phyloP scores from a whole-genome alignment of 768 basidiomycete species.

The Mycena floridula region DNA sequence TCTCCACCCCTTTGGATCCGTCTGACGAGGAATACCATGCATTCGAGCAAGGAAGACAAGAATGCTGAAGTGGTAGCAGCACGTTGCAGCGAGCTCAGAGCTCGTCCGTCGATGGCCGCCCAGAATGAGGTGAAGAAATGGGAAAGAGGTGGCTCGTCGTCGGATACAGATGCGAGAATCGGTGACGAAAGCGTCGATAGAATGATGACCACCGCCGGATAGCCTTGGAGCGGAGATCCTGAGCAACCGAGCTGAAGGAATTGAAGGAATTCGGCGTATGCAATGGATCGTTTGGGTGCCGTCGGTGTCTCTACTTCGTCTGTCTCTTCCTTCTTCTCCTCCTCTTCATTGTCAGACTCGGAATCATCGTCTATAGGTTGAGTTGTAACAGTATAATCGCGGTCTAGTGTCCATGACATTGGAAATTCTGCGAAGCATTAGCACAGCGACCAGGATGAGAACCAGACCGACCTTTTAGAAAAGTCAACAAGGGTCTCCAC shows the following conservation, averaged over 20 bases:
- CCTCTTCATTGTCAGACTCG: conserved; percentile 29
- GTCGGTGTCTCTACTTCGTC: not conserved
- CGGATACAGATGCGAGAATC: conserved; percentile 33
- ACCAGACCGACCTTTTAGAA: conserved; percentile 53
- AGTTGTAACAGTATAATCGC: conserved; percentile 28
- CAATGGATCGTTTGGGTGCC: conserved; percentile 34
- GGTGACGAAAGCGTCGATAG: conserved; percentile 78
- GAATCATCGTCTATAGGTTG: conserved; percentile 19
- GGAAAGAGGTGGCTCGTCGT: conserved; percentile 25
- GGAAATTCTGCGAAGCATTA: conserved; percentile 52
- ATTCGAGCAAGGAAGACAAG: conserved; percentile 65
- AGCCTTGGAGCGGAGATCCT: conserved; percentile 73
- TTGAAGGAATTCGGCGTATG: conserved; percentile 68
- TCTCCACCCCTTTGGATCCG: too few species aligned
- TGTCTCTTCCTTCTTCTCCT: conserved; percentile 20
- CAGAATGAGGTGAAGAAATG: conserved; percentile 75
- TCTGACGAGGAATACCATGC: conserved; percentile 50
- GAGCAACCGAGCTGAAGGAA: conserved; percentile 78
- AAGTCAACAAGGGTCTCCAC: conserved; percentile 66
- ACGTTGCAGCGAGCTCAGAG: too few species aligned
- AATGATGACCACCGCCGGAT: conserved; percentile 75
- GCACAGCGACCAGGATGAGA: not conserved
- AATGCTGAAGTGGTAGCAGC: conserved; percentile 49
- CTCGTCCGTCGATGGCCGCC: conserved; percentile 69
- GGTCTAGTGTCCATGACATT: conserved; percentile 53